Percentiles rank a stretch among this genome's conserved stretches.
Conservation (phyloP, 768 basidiomycete genomes). For the Sistotremastrum suecicum region DNA sequence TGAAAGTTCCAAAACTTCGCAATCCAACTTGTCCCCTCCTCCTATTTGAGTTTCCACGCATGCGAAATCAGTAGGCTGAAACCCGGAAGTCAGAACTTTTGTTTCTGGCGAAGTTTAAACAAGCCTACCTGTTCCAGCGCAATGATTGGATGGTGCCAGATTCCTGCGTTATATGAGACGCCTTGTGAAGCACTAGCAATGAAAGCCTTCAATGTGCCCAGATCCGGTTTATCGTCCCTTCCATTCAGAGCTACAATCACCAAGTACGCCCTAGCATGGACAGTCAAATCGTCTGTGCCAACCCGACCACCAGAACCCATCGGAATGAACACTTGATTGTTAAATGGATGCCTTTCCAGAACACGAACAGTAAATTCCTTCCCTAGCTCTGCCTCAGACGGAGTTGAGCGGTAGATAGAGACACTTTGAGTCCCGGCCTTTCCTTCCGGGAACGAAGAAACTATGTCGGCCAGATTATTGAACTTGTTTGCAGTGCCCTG, state of each 20-base stretch:
- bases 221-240: slow-evolving; percentile 59
- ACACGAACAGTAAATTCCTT: slow-evolving; percentile 46
- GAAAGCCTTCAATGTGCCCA: slow-evolving; percentile 68
- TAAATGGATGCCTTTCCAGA: slow-evolving; percentile 83
- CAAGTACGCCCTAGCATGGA: slow-evolving; percentile 47
- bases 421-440: slow-evolving; percentile 49
- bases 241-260: slow-evolving; percentile 82
- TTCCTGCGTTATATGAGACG: slow-evolving; percentile 64
- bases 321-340: slow-evolving; percentile 88
- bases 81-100: slow-evolving; percentile 7
- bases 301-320: slow-evolving; percentile 50
- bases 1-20: neutral
- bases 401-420: slow-evolving; percentile 75
- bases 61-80: slow-evolving; percentile 60
- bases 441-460: slow-evolving; percentile 47
- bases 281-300: slow-evolving; percentile 30
- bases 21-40: neutral
- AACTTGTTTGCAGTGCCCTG: slow-evolving; percentile 85
- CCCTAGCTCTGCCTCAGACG: slow-evolving; percentile 29
- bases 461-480: slow-evolving; percentile 73
- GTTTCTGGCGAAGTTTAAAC: neutral
- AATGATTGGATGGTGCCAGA: slow-evolving; percentile 96
- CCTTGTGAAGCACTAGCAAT: slow-evolving; percentile 71
- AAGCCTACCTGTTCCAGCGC: slow-evolving; percentile 50
- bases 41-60: slow-evolving; percentile 91